Base-by-base conservation (phyloP, 2,329 filamentous ascomycete species). In the Colletotrichum somersetense region DNA sequence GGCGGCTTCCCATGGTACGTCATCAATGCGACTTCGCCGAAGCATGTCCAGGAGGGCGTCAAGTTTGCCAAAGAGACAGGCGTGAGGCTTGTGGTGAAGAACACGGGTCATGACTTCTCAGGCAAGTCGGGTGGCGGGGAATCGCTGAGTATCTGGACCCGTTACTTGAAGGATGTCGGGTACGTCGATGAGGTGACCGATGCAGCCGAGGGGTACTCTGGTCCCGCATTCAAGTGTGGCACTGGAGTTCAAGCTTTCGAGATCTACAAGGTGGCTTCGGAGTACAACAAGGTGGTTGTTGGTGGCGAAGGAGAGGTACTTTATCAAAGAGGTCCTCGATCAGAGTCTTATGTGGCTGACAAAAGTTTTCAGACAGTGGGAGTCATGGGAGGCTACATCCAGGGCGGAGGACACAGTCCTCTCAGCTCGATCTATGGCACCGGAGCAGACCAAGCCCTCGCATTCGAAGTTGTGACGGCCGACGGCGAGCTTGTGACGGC, bases 401-500 rank as follows among this genome's bases (percentile, higher is more conserved):
- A 89, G 76, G 89, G 89, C 6, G 90, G 89, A 12, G 90, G 91
- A 0, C 88, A 91, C 75, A 85, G 84, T 0, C 81, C 85, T 0
- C 80, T 92, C 0, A 83, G 81, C 42, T 86, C 86, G 1, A 80
- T 77, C 12, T 88, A 87, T 57, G 90, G 91, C 8, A 81, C 92
- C 0, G 87, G 80, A 7, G 89, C 89, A 0, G 90, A 92, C 73
- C 86, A 92, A 57, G 84, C 86, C 0, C 81, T 92, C 2, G 83
- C 86, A 66, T 88, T 83, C 66, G 83, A 89, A 68, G 87, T 90
- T 1, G 83, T 92, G 18, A 87, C 85, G 6, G 86, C 83, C 0
- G 76, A 78, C 20, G 88, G 89, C 1, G 68, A 82, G 14, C 75
- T 85, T n/a, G 72, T 90, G 0, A 84, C 78, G 3, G 88, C 88